Conservation (phyloP, 345 rosid genomes). For the Eucalyptus regnans region DNA sequence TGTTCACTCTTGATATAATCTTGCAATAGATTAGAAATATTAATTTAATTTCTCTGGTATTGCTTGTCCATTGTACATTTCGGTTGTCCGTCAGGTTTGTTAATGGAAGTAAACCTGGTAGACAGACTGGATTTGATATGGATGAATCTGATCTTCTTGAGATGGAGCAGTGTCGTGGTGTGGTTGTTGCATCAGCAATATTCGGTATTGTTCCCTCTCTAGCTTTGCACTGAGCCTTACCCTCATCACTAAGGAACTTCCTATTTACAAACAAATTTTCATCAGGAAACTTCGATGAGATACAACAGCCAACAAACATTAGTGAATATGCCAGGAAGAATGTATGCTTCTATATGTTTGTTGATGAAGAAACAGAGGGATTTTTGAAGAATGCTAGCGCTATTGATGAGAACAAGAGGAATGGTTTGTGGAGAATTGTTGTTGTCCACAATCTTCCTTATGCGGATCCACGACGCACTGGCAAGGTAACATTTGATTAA, state of each 20-base stretch:
- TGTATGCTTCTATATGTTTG: conserved; percentile 90
- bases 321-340: conserved; percentile 68
- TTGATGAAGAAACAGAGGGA: conserved; percentile 86
- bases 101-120: conserved; percentile 79
- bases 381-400: conserved; percentile 58
- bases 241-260: background rate
- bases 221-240: background rate
- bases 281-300: conserved; percentile 85
- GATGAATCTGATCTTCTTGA: conserved; percentile 71
- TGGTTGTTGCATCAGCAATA: conserved; percentile 95
- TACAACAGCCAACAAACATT: conserved; percentile 77
- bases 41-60: background rate
- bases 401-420: conserved; percentile 36
- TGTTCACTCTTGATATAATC: background rate
- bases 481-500: conserved; percentile 45
- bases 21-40: background rate
- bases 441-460: conserved; percentile 86
- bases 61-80: background rate
- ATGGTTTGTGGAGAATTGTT: conserved; percentile 91
- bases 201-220: conserved; percentile 47
- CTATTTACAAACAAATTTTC: background rate
- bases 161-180: conserved; percentile 82
- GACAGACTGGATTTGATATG: conserved; percentile 75
- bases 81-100: conserved; percentile 47
- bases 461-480: conserved; percentile 81